Evolutionary conservation across 2,329 filamentous ascomycete species (phyloP), one percentile per base, ranked within the genome.

Genomic region (Amauroascus niger): DNA sequence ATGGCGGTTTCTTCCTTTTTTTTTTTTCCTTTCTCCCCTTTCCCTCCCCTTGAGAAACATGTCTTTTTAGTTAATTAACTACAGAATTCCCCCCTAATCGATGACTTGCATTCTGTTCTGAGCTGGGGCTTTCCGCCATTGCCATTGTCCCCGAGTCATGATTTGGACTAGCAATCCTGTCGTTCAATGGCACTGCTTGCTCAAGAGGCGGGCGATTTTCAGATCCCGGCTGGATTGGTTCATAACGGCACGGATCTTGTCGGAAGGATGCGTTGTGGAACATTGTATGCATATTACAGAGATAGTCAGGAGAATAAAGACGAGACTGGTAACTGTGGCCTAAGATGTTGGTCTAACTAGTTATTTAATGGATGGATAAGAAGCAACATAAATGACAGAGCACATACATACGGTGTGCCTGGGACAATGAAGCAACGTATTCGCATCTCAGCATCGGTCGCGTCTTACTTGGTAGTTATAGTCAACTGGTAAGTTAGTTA

Each of bases 61-160:
- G 50, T 52, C 40, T 46, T 46, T 20, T 37, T 52, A 52, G 41
- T 46, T 52, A 52, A 20, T 44, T 51, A 26, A 52, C 16, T 52
- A 33, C 37, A 46, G n/a, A 35, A 18, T 39, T 41, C n/a, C 46
- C 39, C 28, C 16, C 18, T 26, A 39, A 13, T 40, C 6, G 37
- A 40, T 40, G 37, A 20, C 7, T 40, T 11, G 7, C 6, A 40
- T 20, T 22, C 9, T 40, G 37, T 14, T 18, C 16, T 11, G 16
- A 7, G 18, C 16, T 4, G 14, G 37, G 37, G n/a, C 4, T 30
- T 30, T 9, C 26, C 9, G 26, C 9, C 9, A 30, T 30, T 30
- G 26, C 26, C 26, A 9, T 30, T n/a, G n/a, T 4, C 26, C 26
- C 26, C 26, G 9, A 30, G 26, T 9, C 26, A 9, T 30, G 9